Base-by-base conservation (phyloP, 2,329 filamentous ascomycete genomes). In the Claviceps sp. region DNA sequence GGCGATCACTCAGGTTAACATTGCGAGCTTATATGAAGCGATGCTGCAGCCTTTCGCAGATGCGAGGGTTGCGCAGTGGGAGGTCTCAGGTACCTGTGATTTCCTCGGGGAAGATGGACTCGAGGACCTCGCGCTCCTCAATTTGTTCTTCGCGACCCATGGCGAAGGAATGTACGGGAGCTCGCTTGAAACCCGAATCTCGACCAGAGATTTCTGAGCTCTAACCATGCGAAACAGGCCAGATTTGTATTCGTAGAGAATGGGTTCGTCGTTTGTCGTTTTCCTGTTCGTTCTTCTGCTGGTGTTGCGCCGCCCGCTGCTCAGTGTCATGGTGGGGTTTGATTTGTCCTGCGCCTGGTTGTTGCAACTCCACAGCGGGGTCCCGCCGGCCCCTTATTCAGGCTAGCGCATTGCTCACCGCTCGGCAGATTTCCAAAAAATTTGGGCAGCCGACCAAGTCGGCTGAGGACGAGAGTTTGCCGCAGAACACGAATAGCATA, bases 31-130 rank as follows among this genome's bases (percentile, higher is more conserved):
- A 34, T 34, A 34, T 1, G 30, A 34, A 4, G 30, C 30, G 30
- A 37, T 16, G n/a, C 26, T 20, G 24, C 8, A 13, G 11, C 14
- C 4, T 43, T 13, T 2, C 8, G 18, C n/a, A 43, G 14, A 24
- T 9, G 20, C 1, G 37, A 49, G 14, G 16, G 16, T 11, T 24
- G 41, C 41, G 18, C 11, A 37, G 34, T 7, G 34, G 4, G 45
- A n/a, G 37, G 18, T 18, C 18, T 18, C 18, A 18, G 18, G 30
- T 63, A 91, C 89, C 86, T 78, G 84, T 91, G 60, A 98, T 95
- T 72, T 98, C 93, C 55, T 98, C 91, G 1, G 93, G 89, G 61
- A 97, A 98, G 64, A 98, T 98, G 55, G 91, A 96, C 65, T 95
- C 88, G 65, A 98, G 88, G 61, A 98, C 91, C 70, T 98, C 93